Base-by-base conservation (phyloP, 192 early-diverging fungal species). In the Coemansia sp. region DNA sequence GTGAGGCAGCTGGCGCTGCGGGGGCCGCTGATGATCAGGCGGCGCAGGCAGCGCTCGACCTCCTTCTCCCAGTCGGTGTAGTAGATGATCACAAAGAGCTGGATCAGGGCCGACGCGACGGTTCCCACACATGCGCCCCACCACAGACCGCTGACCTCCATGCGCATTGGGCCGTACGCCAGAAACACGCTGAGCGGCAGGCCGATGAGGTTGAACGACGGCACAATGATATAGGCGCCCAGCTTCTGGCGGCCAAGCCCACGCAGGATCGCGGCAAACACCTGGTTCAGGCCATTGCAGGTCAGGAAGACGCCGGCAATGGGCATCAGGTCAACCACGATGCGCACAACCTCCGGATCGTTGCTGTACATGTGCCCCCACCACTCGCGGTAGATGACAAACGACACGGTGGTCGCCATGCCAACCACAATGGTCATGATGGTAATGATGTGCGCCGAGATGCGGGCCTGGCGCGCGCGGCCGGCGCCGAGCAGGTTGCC, bases 401-500 rank as follows among this genome's bases (percentile, higher is more conserved):
- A 66, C 42, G 84, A 60, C 11, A 56, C 31, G 2, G 83, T 80
- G 48, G 83, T 90, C 42, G 79, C 34, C 6, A 52, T 25, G 6
- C 84, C 84, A 7, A 58, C 60, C 0, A 84, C 60, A 4, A 85
- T 62, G 0, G 86, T 68, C 50, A 85, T 73, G 3, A 77, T 38
- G 7, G 85, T 67, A 8, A 82, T 82, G 15, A 79, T 66, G 7
- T 70, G 60, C 17, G 79, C 44, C 5, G 86, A 64, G 20, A 80
- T 58, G 44, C 75, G 76, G 1, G 88, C 88, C 29, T 76, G 71
- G 1, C 60, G 46, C 8, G 79, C 50, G 7, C 72, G 70, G n/a
- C 58, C 79, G 30, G 79, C 82, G 8, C 88, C 88, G 11, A 88
- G 62, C 11, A 87, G 68, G 50, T 86, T 84, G 21, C 87, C 93